phyloP scores from a whole-genome alignment of 2,329 filamentous ascomycete species.

The Ophioceras dolichostomum region DNA sequence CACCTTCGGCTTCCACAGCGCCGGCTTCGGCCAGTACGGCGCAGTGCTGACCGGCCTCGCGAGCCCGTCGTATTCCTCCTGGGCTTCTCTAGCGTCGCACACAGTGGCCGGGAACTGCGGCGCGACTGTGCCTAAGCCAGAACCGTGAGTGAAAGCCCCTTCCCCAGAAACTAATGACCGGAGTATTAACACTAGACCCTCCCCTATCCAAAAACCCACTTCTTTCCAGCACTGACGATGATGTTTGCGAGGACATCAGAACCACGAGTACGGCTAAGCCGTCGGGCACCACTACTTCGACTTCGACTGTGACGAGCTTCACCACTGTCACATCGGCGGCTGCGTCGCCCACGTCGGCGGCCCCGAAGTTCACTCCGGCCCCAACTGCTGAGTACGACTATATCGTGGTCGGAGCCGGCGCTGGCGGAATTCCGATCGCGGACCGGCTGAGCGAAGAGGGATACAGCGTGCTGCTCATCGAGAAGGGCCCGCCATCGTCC shows the following conservation, averaged over 20 bases:
- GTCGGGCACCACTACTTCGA: neutral
- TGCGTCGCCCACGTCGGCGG: slow-evolving; percentile 10
- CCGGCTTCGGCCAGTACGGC: slow-evolving; percentile 39
- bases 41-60: slow-evolving; percentile 23
- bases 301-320: neutral
- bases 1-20: slow-evolving; percentile 40
- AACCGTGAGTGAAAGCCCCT: neutral
- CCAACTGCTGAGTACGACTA: slow-evolving; percentile 38
- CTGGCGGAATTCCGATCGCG: slow-evolving; percentile 45
- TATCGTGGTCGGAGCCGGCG: slow-evolving; percentile 47
- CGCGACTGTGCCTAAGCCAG: slow-evolving; percentile 11
- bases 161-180: too few relatives aligned
- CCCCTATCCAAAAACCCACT: neutral
- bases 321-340: slow-evolving; percentile 3
- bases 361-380: slow-evolving; percentile 3
- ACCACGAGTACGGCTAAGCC: slow-evolving; percentile 5
- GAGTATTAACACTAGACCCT: neutral
- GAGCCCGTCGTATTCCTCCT: slow-evolving; percentile 27
- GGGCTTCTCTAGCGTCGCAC: slow-evolving; percentile 30
- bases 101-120: slow-evolving; percentile 22
- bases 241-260: slow-evolving; percentile 7
- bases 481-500: slow-evolving; percentile 42
- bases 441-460: slow-evolving; percentile 48
- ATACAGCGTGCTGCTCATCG: slow-evolving; percentile 45
- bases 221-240: neutral